phyloP scores from a whole-genome alignment of 1,139 yeast genomes.

The Kluyveromyces marxianus region DNA sequence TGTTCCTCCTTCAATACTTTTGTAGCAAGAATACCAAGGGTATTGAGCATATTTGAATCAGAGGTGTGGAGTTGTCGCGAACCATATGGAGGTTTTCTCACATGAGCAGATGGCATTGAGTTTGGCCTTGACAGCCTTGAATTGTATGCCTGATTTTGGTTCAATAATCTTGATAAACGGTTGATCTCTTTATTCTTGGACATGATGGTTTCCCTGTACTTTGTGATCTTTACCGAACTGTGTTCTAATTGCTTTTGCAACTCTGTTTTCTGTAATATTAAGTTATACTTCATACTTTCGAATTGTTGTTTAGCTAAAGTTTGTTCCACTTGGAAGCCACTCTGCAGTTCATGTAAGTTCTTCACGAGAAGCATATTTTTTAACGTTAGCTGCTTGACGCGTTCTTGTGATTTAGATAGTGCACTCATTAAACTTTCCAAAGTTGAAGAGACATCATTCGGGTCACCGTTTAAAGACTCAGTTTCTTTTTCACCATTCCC shows the following conservation, averaged over 20 bases:
- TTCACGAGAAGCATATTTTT: constrained; percentile 35
- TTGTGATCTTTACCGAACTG: constrained; percentile 37
- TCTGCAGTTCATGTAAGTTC: constrained; percentile 34
- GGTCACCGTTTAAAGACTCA: neutral
- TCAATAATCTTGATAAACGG: constrained; percentile 23
- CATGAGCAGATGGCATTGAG: constrained; percentile 4
- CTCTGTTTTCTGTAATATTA: constrained; percentile 29
- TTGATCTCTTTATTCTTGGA: constrained; percentile 38
- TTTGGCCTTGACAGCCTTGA: constrained; percentile 2
- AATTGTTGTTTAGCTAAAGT: constrained; percentile 41
- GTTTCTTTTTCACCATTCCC: neutral
- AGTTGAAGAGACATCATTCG: constrained; percentile 9
- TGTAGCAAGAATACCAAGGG: constrained; percentile 41
- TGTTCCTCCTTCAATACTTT: constrained; percentile 39
- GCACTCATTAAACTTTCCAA: constrained; percentile 12
- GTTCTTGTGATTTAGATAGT: constrained; percentile 15
- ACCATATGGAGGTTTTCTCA: constrained; percentile 2
- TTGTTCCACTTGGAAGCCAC: constrained; percentile 41
- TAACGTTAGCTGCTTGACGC: constrained; percentile 29
- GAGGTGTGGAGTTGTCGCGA: constrained; percentile 6
- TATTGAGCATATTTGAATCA: constrained; percentile 34
- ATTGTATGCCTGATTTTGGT: constrained; percentile 8
- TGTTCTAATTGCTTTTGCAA: constrained; percentile 34
- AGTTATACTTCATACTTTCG: constrained; percentile 36
- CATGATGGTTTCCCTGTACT: constrained; percentile 36